Conservation (phyloP, 768 basidiomycete species). For the Cystobasidium onofrii region DNA sequence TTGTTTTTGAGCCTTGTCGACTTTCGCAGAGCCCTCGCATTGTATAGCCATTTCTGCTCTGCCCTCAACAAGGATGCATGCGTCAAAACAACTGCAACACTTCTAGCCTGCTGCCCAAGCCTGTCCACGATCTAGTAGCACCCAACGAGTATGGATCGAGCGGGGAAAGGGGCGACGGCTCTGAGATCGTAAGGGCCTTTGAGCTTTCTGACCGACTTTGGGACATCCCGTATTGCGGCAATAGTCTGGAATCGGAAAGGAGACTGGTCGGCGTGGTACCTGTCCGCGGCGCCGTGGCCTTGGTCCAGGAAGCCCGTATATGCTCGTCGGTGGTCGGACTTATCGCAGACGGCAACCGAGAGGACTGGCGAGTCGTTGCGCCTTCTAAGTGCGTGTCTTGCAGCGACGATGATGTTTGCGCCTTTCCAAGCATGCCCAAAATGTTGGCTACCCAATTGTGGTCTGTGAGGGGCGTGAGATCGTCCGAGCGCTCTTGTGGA, state of each 20-base stretch:
- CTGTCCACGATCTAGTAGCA: conserved; percentile 63
- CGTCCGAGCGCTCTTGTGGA: conserved; percentile 49
- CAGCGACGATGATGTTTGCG: not conserved
- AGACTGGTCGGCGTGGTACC: no score
- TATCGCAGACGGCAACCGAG: not conserved
- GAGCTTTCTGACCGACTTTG: no score
- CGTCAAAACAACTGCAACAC: conserved; percentile 44
- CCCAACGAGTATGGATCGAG: not conserved
- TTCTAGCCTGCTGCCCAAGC: conserved; percentile 61
- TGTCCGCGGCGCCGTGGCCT: no score
- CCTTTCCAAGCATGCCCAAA: conserved; percentile 50
- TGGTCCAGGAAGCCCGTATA: no score
- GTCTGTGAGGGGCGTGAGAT: conserved; percentile 81
- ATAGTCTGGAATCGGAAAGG: no score
- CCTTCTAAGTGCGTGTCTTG: not conserved
- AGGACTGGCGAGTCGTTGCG: not conserved
- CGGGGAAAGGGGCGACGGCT: not conserved
- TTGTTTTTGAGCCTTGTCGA: no score
- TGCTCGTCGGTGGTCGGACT: no score
- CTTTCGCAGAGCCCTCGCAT: no score
- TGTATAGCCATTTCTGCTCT: no score
- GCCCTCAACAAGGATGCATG: no score
- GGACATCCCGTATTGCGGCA: no score
- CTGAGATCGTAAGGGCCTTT: no score
- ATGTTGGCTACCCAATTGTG: conserved; percentile 66